phyloP scores from a whole-genome alignment of 306 rosid species.

The Canavalia gladiata region DNA sequence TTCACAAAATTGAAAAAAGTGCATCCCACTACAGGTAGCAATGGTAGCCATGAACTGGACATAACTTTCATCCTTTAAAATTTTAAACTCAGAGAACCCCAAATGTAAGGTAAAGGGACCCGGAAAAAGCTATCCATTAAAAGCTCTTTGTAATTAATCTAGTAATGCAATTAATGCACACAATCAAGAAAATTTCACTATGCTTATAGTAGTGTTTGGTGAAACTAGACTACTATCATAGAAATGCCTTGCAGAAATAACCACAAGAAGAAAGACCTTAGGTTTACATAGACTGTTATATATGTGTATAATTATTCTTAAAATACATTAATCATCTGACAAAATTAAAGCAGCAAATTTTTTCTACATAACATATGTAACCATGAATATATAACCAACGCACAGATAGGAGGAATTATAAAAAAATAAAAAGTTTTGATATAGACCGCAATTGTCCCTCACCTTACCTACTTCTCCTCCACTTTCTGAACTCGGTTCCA shows the following conservation, averaged over 20 bases:
- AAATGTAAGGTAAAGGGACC: not conserved
- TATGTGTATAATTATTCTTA: not conserved
- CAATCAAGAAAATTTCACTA: not conserved
- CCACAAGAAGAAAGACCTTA: constrained; percentile 9
- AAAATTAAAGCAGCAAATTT: not conserved
- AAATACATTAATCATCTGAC: constrained; percentile 33
- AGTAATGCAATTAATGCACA: not conserved
- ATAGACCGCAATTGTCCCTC: constrained; percentile 5
- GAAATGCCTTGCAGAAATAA: not conserved
- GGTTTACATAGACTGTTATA: constrained; percentile 2
- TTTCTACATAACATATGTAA: not conserved
- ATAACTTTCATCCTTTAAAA: not conserved
- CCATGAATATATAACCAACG: constrained; percentile 1
- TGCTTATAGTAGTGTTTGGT: not conserved
- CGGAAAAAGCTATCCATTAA: not conserved
- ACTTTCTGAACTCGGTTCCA: constrained; percentile 25
- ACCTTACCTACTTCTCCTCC: constrained; percentile 47
- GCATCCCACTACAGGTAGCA: not conserved
- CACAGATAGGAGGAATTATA: not conserved
- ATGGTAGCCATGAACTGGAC: not conserved
- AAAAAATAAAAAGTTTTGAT: not conserved
- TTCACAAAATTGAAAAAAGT: constrained; percentile 9
- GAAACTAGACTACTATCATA: not conserved
- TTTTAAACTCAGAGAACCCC: not conserved
- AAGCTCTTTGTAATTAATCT: not conserved